These are phyloP conservation scores for Aspergillus luchuensis DNA, from an alignment of 2,329 filamentous ascomycete genomes.

Conservation along the genomic window DNA sequence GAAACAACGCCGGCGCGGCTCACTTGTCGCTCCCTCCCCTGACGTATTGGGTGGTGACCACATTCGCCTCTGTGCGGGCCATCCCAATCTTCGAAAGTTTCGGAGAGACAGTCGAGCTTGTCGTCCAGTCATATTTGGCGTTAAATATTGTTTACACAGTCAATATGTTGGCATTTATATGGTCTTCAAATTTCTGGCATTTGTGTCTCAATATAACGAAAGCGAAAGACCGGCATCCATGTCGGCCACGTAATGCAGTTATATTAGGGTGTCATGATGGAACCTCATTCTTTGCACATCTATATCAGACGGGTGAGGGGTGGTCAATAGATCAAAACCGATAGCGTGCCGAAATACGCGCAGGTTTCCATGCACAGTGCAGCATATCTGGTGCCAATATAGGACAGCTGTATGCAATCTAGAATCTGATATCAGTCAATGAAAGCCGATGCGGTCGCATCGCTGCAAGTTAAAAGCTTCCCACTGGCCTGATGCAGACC, in stretches of 20 bases:
- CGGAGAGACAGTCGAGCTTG: constrained; percentile 11
- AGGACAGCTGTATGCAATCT: no score
- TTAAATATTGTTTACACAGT: constrained; percentile 20
- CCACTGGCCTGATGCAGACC: neutral
- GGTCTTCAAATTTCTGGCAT: constrained; percentile 1
- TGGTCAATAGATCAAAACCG: neutral
- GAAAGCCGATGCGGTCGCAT: no score
- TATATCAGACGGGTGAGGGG: neutral
- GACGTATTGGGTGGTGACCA: constrained; percentile 11
- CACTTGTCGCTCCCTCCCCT: constrained; percentile 7
- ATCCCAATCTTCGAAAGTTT: constrained; percentile 12
- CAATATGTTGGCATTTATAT: constrained; percentile 12
- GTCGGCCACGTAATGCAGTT: neutral
- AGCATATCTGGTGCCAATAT: no score
- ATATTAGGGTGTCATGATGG: neutral
- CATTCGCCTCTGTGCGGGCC: constrained; percentile 10
- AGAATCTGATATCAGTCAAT: no score
- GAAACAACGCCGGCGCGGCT: constrained; percentile 10
- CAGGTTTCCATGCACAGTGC: no score
- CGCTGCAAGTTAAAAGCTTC: no score
- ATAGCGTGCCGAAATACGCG: neutral
- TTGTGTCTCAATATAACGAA: neutral
- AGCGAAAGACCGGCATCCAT: neutral
- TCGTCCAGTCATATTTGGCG: constrained; percentile 9
- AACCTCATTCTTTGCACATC: neutral